Conservation (phyloP, 202 grass and related monocot species). For the Schoenoplectus triqueter region DNA sequence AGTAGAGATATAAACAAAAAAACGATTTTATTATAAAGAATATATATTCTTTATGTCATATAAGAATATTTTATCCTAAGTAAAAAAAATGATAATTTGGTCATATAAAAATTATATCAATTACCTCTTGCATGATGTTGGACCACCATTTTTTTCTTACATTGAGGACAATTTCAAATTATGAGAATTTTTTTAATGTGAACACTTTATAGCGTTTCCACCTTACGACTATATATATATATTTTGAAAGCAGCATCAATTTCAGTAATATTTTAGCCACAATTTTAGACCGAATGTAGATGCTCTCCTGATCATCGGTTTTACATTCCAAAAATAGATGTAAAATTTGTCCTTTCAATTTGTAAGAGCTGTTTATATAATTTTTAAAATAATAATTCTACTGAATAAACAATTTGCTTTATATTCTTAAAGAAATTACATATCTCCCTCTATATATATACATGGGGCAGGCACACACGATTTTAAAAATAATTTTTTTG, state of each 20-base stretch:
- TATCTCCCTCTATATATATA: too few relatives aligned
- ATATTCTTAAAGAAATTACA: neutral
- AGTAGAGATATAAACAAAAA: neutral
- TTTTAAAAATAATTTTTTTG: neutral
- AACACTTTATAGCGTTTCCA: neutral
- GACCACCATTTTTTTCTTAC: neutral
- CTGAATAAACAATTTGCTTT: neutral
- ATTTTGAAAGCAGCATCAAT: neutral
- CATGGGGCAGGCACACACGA: neutral
- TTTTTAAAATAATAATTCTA: neutral
- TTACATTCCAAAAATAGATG: neutral
- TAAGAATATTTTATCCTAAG: neutral
- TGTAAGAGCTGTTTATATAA: neutral
- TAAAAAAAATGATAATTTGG: neutral
- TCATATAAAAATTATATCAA: neutral
- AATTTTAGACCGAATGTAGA: neutral
- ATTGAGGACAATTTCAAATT: neutral
- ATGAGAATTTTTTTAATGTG: neutral
- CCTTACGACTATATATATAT: neutral
- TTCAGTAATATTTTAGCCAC: neutral
- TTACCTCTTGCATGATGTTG: neutral
- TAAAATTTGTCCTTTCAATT: neutral
- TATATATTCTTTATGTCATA: neutral
- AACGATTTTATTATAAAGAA: neutral
- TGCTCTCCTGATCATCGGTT: neutral